Conservation (phyloP, 2,329 filamentous ascomycete genomes). For the Hymenoscyphus albidus region DNA sequence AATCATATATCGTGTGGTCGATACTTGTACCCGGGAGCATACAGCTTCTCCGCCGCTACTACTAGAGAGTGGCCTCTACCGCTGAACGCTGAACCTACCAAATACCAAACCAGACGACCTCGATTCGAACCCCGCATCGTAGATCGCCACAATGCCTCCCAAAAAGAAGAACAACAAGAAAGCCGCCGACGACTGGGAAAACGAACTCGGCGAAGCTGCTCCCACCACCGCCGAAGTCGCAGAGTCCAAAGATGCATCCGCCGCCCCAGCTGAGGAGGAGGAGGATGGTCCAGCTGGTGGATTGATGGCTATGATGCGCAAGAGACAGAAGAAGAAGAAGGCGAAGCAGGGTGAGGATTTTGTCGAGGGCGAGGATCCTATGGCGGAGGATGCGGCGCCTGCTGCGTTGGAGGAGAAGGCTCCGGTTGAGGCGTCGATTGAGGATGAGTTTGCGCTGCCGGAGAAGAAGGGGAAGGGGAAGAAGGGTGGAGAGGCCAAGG, state of each 20-base stretch:
- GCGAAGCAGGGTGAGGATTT: constrained; percentile 68
- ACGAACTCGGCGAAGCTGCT: constrained; percentile 75
- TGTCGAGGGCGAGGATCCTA: constrained; percentile 62
- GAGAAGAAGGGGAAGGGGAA: constrained; percentile 68
- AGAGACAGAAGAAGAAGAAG: constrained; percentile 74
- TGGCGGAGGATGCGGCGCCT: constrained; percentile 44
- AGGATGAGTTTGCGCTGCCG: constrained; percentile 80
- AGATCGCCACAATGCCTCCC: constrained; percentile 68
- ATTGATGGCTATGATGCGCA: constrained; percentile 74
- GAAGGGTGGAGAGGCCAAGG: constrained; percentile 46
- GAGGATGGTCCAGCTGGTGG: constrained; percentile 53
- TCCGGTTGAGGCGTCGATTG: constrained; percentile 74
- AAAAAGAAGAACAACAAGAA: constrained; percentile 94
- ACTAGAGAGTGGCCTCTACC: not conserved
- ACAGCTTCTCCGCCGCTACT: not conserved
- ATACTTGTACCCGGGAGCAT: not conserved
- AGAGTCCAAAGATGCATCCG: constrained; percentile 44
- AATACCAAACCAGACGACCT: not conserved
- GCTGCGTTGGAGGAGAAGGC: constrained; percentile 55
- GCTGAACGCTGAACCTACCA: not conserved
- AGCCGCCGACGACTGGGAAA: constrained; percentile 90
- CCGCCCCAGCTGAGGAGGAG: constrained; percentile 45
- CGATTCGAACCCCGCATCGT: not conserved
- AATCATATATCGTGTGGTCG: not conserved
- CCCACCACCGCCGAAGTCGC: constrained; percentile 48